Evolutionary conservation across 768 basidiomycete species (phyloP).

Genomic region (Rhizopogon rudus): DNA sequence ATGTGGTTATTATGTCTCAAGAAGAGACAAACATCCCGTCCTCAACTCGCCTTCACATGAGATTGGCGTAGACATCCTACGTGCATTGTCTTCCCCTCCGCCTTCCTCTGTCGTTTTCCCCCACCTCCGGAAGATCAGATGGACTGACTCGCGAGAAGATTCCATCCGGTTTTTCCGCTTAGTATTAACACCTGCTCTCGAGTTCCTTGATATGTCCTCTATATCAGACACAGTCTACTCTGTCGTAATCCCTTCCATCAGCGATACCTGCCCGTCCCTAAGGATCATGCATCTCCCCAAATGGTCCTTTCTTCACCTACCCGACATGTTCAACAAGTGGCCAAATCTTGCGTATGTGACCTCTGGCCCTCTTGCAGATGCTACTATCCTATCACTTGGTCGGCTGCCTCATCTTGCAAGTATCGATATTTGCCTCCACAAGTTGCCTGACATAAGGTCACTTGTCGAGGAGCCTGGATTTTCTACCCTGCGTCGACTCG

Average conservation of each 20-base stretch:
- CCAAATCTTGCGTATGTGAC: not conserved
- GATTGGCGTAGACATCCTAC: not conserved
- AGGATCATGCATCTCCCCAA: constrained; percentile 1
- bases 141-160: not conserved
- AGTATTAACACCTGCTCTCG: not conserved
- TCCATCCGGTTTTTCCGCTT: constrained; percentile 1
- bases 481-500: not conserved
- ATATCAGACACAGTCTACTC: not conserved
- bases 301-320: constrained; percentile 1
- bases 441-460: not conserved
- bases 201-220: constrained; percentile 2
- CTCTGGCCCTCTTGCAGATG: not conserved
- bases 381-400: not conserved
- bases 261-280: not conserved
- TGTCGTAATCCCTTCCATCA: not conserved
- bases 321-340: not conserved
- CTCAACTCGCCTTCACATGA: constrained; percentile 1
- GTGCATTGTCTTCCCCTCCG: not conserved
- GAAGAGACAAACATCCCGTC: constrained; percentile 1
- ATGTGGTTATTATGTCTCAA: constrained; percentile 1
- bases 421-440: constrained; percentile 1
- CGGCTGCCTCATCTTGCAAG: constrained; percentile 1
- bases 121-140: not conserved
- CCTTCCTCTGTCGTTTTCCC: not conserved
- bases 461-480: not conserved